Evolutionary conservation across 1,139 yeast genomes (phyloP).

Genomic region (Yamadazyma aaseri): DNA sequence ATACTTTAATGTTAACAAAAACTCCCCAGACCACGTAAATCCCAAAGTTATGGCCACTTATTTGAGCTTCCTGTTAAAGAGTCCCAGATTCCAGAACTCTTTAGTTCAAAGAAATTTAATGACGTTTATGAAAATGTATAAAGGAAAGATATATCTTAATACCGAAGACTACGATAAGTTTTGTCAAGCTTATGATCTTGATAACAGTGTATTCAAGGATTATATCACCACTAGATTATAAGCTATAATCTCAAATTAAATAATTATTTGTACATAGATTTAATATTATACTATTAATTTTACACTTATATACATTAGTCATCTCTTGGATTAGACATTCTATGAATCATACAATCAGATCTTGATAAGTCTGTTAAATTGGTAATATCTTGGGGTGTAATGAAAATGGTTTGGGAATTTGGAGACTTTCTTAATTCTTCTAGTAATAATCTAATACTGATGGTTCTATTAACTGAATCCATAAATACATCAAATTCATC

Average conservation of each 20-base stretch:
- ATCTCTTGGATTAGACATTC: slow-evolving; percentile 57
- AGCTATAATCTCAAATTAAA: too few relatives aligned
- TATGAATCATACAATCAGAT: slow-evolving; percentile 66
- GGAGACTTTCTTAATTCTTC: slow-evolving; percentile 61
- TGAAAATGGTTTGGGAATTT: slow-evolving; percentile 82
- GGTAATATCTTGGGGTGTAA: slow-evolving; percentile 92
- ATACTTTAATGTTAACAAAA: slow-evolving; percentile 10
- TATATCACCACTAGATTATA: too few relatives aligned
- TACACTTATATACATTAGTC: slow-evolving; percentile 16
- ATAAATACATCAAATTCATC: slow-evolving; percentile 98
- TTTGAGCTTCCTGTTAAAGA: slow-evolving; percentile 8
- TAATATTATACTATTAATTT: slow-evolving; percentile 1
- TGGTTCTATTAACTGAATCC: slow-evolving; percentile 89
- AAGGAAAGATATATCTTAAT: slow-evolving; percentile 6
- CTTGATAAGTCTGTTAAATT: slow-evolving; percentile 66
- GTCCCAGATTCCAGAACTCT: slow-evolving; percentile 10
- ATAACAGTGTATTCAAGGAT: slow-evolving; percentile 7
- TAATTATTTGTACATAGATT: too few relatives aligned
- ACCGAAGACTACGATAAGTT: slow-evolving; percentile 9
- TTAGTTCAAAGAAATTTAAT: slow-evolving; percentile 8
- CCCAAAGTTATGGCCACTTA: slow-evolving; percentile 10
- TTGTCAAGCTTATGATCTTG: slow-evolving; percentile 7
- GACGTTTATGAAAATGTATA: neutral
- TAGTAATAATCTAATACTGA: slow-evolving; percentile 74
- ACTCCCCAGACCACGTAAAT: slow-evolving; percentile 1